Percentiles rank a stretch among this genome's conserved stretches.
Evolutionary conservation across 148 eudicot species (phyloP).

Genomic region (Cornus kousa): DNA sequence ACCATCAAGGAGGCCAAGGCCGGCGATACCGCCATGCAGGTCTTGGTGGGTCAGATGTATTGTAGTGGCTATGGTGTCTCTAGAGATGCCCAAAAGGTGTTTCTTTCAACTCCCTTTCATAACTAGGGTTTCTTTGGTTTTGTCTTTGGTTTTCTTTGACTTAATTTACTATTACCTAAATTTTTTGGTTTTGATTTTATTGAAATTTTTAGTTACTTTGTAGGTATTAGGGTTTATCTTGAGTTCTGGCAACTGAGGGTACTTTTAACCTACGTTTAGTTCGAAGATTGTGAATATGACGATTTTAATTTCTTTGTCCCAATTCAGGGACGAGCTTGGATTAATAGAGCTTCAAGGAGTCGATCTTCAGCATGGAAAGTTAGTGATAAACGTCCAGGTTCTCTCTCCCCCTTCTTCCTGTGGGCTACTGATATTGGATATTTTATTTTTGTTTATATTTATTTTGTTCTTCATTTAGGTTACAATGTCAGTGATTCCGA

Average conservation of each 20-base stretch:
- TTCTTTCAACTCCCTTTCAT: background rate
- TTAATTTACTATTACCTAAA: too few species aligned
- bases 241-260: background rate
- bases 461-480: constrained; percentile 21
- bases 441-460: background rate
- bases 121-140: background rate
- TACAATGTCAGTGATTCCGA: constrained; percentile 44
- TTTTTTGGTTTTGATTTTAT: background rate
- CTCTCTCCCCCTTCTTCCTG: background rate
- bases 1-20: constrained; percentile 65
- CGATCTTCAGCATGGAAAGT: constrained; percentile 40
- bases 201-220: background rate
- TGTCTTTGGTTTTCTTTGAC: background rate
- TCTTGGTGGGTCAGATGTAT: constrained; percentile 84
- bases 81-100: constrained; percentile 51
- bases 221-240: background rate
- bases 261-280: background rate
- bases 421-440: background rate
- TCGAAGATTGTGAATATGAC: background rate
- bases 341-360: constrained; percentile 28
- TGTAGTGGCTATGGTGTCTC: constrained; percentile 64
- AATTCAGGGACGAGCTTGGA: constrained; percentile 35
- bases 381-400: constrained; percentile 40
- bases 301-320: background rate
- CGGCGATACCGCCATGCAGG: constrained; percentile 65